Conservation (phyloP, 371 early-diverging fungal species). For the Actinomortierella wolfii region DNA sequence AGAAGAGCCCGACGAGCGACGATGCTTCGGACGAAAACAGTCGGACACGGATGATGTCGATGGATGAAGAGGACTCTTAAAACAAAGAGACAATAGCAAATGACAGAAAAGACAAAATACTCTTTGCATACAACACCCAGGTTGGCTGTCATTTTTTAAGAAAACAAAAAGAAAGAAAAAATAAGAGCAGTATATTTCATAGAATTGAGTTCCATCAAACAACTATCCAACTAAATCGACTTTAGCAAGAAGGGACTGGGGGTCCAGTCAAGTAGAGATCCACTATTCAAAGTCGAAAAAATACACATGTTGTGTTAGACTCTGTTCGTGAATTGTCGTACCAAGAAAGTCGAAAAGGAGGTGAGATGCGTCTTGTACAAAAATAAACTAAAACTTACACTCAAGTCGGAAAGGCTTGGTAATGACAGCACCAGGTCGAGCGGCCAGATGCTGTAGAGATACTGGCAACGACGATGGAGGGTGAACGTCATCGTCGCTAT, state of each 20-base stretch:
- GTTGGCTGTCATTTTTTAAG: no score
- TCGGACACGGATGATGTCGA: no score
- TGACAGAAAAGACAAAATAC: no score
- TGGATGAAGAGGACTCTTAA: no score
- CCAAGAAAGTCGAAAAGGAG: no score
- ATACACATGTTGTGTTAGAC: no score
- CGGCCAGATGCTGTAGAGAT: neutral
- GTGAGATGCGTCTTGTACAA: neutral
- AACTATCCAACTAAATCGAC: neutral
- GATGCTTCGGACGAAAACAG: no score
- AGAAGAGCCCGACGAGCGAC: no score
- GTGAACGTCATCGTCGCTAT: neutral
- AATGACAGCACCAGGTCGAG: neutral
- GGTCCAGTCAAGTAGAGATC: constrained; percentile 42
- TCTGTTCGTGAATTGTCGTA: no score
- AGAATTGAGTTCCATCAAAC: neutral
- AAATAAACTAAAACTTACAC: constrained; percentile 20
- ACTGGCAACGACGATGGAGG: neutral
- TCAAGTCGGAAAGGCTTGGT: constrained; percentile 35
- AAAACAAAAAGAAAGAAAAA: neutral
- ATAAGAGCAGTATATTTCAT: neutral
- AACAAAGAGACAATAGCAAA: no score
- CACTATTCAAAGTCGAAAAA: constrained; percentile 14
- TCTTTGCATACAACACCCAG: no score
- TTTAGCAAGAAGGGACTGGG: constrained; percentile 13